Base-by-base conservation (phyloP, 2,329 filamentous ascomycete species). In the Talaromyces sp. region DNA sequence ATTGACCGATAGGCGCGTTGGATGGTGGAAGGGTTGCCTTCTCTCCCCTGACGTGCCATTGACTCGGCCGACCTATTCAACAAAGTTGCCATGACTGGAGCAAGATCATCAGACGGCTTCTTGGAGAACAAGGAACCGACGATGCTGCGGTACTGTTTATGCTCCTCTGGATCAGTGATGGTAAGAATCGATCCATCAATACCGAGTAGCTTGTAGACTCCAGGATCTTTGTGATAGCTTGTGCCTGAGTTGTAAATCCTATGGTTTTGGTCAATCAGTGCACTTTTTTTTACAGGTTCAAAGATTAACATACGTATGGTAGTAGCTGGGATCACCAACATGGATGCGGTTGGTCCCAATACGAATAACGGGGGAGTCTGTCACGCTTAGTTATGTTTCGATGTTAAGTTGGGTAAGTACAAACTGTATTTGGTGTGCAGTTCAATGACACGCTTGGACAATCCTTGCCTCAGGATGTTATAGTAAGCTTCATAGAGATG, bases 401-500 rank as follows among this genome's bases (percentile, higher is more conserved):
- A 33, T 19, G 25, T 54, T 19, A n/a, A 54, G 13, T 4, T 47
- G 17, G 8, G 8, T 30, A n/a, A 47, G 8, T 47, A 47, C 42
- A 47, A 47, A 47, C 42, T 47, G 17, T 47, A 47, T 47, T 17
- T 47, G 15, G 3, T 47, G 17, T 47, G 42, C 42, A 47, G 17
- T 47, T 47, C 2, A 47, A 47, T 47, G 42, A 17, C 17, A 47
- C n/a, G 42, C 42, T 47, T 47, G 42, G 42, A 47, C 42, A 47
- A n/a, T n/a, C 42, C 42, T 47, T 47, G 42, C 9, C n/a, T 10
- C 42, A 47, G 42, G 5, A 75, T 61, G 47, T 78, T 70, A 60
- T 70, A 72, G 54, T 76, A 78, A 44, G 70, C 68, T 53, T 76
- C 74, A 57, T 74, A 74, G 57, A 66, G 66, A 28, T 65, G 56